Conservation (phyloP, 1,284 basidiomycete genomes). For the Inonotus obliquus region DNA sequence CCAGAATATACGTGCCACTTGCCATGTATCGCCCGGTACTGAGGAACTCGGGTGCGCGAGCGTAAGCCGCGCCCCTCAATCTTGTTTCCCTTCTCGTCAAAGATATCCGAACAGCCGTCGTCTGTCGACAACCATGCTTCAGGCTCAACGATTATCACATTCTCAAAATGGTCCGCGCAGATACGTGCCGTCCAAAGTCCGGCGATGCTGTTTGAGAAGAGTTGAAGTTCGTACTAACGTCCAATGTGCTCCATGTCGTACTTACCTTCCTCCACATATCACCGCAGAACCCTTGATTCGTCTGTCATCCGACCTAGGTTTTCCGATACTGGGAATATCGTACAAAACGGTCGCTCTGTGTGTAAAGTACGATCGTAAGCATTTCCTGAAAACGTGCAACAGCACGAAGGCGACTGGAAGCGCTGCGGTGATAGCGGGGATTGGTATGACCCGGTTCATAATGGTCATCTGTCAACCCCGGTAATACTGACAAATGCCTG, state of each 20-base stretch:
- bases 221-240: not conserved
- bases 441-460: not conserved
- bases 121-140: constrained; percentile 26
- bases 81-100: not conserved
- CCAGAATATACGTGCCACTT: constrained; percentile 5
- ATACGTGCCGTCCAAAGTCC: constrained; percentile 28
- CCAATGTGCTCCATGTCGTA: not conserved
- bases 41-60: constrained; percentile 26
- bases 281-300: constrained; percentile 26
- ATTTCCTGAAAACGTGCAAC: not conserved
- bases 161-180: constrained; percentile 31
- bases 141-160: constrained; percentile 31
- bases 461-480: not conserved
- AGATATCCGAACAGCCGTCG: not conserved
- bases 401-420: not conserved
- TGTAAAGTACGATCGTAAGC: not conserved
- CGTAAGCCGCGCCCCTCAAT: constrained; percentile 16
- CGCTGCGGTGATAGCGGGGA: not conserved
- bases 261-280: constrained; percentile 29
- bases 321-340: constrained; percentile 18
- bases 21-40: constrained; percentile 28
- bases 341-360: constrained; percentile 1
- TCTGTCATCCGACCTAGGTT: not conserved
- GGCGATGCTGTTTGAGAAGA: constrained; percentile 22
- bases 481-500: too few species aligned